Percentiles rank a stretch among this genome's conserved stretches.
phyloP scores from a whole-genome alignment of 2,329 filamentous ascomycete species.

The Ophiosphaerella herpotricha region DNA sequence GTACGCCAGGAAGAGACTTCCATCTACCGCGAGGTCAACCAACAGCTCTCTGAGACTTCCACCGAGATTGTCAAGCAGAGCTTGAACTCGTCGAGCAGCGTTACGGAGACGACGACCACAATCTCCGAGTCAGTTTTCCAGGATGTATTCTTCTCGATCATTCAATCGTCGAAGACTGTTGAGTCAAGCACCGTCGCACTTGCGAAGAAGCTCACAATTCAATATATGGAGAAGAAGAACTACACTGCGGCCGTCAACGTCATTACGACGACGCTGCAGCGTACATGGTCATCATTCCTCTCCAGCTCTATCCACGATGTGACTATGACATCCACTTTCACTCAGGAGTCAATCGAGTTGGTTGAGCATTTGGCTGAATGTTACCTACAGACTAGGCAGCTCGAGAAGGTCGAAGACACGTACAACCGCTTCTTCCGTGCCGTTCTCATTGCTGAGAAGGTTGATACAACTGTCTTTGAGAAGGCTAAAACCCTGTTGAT shows the following conservation, averaged over 20 bases:
- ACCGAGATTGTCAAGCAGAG: constrained; percentile 50
- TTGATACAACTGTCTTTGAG: constrained; percentile 39
- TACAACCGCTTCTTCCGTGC: constrained; percentile 48
- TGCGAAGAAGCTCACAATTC: constrained; percentile 45
- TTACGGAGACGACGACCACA: constrained; percentile 42
- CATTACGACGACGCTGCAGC: constrained; percentile 52
- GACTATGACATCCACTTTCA: constrained; percentile 48
- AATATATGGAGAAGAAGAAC: constrained; percentile 54
- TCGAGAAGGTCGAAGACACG: constrained; percentile 47
- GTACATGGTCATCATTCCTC: constrained; percentile 55
- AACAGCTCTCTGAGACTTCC: constrained; percentile 47
- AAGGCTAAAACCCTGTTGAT: constrained; percentile 42
- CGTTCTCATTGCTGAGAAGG: constrained; percentile 34
- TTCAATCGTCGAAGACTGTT: constrained; percentile 46
- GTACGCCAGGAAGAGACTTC: constrained; percentile 43
- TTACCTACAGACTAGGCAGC: constrained; percentile 47
- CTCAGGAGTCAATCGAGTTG: constrained; percentile 53
- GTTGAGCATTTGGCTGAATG: constrained; percentile 54
- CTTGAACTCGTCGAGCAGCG: constrained; percentile 31
- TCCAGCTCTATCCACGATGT: constrained; percentile 52
- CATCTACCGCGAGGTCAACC: constrained; percentile 50
- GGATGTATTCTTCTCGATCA: constrained; percentile 51
- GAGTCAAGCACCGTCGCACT: constrained; percentile 50
- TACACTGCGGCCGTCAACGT: constrained; percentile 54
- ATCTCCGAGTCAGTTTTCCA: constrained; percentile 51